Base-by-base conservation (phyloP, 768 basidiomycete species). In the Boletus rubroflammeus region DNA sequence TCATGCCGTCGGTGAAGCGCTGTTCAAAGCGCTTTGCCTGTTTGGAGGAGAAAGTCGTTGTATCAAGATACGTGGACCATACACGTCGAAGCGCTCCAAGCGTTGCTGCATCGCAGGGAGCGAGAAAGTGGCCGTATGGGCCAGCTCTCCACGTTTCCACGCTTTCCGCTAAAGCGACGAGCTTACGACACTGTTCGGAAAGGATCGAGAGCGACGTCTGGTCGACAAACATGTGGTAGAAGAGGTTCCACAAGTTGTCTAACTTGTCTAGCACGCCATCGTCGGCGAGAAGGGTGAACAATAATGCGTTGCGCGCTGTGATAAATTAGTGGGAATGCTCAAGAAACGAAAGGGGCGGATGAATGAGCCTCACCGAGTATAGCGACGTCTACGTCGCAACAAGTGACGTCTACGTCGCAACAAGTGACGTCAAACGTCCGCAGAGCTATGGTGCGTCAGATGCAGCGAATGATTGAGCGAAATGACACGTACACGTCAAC, bases 361-460 rank as follows among this genome's bases (percentile, higher is more conserved):
- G n/a, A 14, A 43, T 17, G 17, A 11, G 32, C 8, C 65, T 40
- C 35, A 63, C 69, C 67, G 1, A 69, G 61, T 5, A 69, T 46
- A 7, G 61, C 69, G 11, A 52, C 47, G 15, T 69, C 67, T 6
- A 71, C 50, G 23, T 71, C 68, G 13, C 68, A 69, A 38, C 68
- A 71, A 34, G 68, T 71, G 8, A 69, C 53, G 31, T 69, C 69
- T 6, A 71, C 50, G 23, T 71, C 68, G 13, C 68, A 69, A 38
- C 68, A 71, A 34, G 68, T 71, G 8, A 69, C 53, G 31, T 69
- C 69, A 21, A 63, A 40, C 5, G 35, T 17, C n/a, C 59, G 65
- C 14, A 14, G 41, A 29, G 23, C 67, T 69, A 25, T 4, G 23
- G 11, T 0, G 14, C 1, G 39, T 65, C 26, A 62, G 32, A 5